Conservation (phyloP, 2,329 filamentous ascomycete genomes). For the Penicillium griseofulvum region DNA sequence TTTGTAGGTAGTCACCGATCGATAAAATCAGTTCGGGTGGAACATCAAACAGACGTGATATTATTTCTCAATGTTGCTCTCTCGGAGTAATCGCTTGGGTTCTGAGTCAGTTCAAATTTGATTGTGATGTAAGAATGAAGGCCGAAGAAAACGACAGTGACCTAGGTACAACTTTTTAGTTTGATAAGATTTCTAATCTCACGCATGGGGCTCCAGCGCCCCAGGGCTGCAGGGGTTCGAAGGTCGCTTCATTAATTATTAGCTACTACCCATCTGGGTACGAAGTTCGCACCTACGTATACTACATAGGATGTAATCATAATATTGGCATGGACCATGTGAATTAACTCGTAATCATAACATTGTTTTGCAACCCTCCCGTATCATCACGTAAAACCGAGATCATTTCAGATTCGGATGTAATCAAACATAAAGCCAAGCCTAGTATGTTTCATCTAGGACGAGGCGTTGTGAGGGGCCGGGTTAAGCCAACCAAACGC, state of each 20-base stretch:
- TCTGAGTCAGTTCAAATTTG: not conserved
- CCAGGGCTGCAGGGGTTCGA: not conserved
- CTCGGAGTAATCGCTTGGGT: not conserved
- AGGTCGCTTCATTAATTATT: not conserved
- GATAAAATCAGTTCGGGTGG: slow-evolving; percentile 7
- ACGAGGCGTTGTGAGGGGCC: slow-evolving; percentile 21
- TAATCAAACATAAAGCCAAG: slow-evolving; percentile 6
- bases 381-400: not conserved
- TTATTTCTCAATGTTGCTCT: not conserved
- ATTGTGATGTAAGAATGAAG: not conserved
- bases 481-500: slow-evolving; percentile 89
- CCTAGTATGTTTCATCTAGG: slow-evolving; percentile 28
- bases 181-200: too few species aligned
- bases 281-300: too few species aligned
- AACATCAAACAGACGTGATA: slow-evolving; percentile 8
- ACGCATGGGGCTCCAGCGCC: not conserved
- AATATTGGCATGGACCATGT: not conserved
- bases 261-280: not conserved
- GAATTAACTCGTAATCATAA: not conserved
- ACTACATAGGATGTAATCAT: not conserved
- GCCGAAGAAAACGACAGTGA: not conserved
- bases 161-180: not conserved
- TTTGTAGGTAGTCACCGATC: slow-evolving; percentile 8
- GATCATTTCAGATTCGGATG: not conserved
- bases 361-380: not conserved